Evolutionary conservation across 225 moss, liverwort and hornwort species (phyloP).

Genomic region (Pseudisothecium myosuroides): DNA sequence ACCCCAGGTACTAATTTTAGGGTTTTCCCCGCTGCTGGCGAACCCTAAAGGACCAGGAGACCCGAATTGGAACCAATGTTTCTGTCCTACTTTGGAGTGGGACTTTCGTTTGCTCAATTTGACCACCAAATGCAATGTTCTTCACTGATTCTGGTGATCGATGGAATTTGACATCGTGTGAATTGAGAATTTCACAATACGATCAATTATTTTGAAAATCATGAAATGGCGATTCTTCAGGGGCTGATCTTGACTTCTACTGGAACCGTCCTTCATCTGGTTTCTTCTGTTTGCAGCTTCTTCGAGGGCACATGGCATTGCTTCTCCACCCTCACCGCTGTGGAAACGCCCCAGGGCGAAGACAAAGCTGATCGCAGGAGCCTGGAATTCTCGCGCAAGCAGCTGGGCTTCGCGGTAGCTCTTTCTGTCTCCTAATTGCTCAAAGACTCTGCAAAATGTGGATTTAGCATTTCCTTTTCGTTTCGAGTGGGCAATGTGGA

Average conservation of each 20-base stretch:
- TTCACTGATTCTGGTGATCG: neutral
- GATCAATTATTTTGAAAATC: neutral
- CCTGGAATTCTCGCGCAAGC: slow-evolving; percentile 76
- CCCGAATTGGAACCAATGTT: neutral
- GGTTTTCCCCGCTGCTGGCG: neutral
- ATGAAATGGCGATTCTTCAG: neutral
- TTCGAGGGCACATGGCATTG: slow-evolving; percentile 93
- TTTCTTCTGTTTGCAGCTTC: slow-evolving; percentile 32
- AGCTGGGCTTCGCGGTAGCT: slow-evolving; percentile 73
- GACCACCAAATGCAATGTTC: neutral
- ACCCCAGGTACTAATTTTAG: slow-evolving; percentile 35
- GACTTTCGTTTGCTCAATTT: neutral
- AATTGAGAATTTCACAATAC: neutral
- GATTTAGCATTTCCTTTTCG: neutral
- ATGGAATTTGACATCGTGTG: neutral
- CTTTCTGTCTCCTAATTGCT: neutral
- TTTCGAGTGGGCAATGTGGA: neutral
- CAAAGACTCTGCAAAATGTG: neutral
- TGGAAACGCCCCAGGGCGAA: slow-evolving; percentile 92
- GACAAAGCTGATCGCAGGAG: slow-evolving; percentile 72
- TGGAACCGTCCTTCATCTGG: neutral
- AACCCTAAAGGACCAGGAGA: neutral
- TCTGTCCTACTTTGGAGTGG: neutral
- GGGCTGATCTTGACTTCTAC: neutral
- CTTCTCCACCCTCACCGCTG: slow-evolving; percentile 74